Evolutionary conservation across 2,329 filamentous ascomycete species (phyloP), one percentile per base, ranked within the genome.

Genomic region (Cytospora schulzeri): DNA sequence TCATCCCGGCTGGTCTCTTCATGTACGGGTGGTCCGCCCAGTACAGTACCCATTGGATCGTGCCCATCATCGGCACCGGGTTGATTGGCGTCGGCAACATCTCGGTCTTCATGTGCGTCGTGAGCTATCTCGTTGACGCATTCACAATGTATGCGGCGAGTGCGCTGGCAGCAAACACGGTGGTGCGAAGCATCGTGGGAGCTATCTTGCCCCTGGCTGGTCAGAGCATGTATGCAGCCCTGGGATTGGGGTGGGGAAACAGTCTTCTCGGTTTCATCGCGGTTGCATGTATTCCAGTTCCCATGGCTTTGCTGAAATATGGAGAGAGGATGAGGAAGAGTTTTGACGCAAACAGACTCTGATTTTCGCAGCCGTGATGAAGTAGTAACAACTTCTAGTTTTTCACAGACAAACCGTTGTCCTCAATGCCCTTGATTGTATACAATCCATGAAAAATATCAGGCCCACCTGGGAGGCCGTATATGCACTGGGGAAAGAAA

Each of bases 71-170:
- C 22, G 79, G 78, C 0, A 84, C 80, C 0, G 70, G 74, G 0
- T 68, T 83, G 19, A 75, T 83, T 53, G 83, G 82, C 1, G 62
- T 77, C 6, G 76, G 75, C 1, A 74, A 75, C 41, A 68, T 78
- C 26, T 63, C 74, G 4, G 71, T 76, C 1, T 79, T 78, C 64
- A 82, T 86, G 78, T 77, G 79, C 0, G 75, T 83, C n/a, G 80
- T 83, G 60, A 83, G 82, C 1, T 90, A 90, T 68, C 76, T 88
- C 4, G 81, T 88, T 17, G 85, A 88, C 62, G 79, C 81, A 15
- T 77, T 76, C 59, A 74, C 70, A 28, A 69, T 75, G 45, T 77
- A 78, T 64, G 76, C 77, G 0, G 77, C 77, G 4, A 76, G 73
- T 17, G 76, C 75, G 0, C 79, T 88, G 2, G 86, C 87, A 0